Evolutionary conservation across 805 yeast species (phyloP).

Genomic region (Suhomyces sp.): DNA sequence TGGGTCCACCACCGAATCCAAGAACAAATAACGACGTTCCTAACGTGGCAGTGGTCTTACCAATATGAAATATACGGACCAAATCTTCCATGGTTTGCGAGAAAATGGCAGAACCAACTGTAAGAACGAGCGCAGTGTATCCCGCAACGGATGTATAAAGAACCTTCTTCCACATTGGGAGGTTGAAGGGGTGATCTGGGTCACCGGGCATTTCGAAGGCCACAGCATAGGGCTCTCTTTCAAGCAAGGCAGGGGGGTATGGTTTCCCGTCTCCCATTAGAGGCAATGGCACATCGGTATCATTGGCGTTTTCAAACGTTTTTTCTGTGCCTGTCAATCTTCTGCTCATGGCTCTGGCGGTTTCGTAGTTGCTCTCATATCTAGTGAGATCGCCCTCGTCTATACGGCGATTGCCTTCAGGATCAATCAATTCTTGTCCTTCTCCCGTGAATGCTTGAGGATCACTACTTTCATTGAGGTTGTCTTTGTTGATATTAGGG

Average conservation of each 20-base stretch:
- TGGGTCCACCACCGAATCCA: conserved; percentile 92
- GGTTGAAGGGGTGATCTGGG: conserved; percentile 78
- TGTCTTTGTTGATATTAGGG: conserved; percentile 2
- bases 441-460: conserved; percentile 12
- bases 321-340: conserved; percentile 21
- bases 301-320: conserved; percentile 18
- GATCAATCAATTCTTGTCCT: not conserved
- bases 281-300: conserved; percentile 32
- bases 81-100: conserved; percentile 57
- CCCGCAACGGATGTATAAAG: conserved; percentile 26
- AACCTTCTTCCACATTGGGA: conserved; percentile 30
- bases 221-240: conserved; percentile 57
- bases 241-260: conserved; percentile 61
- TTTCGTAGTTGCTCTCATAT: conserved; percentile 20
- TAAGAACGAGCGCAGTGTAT: conserved; percentile 26
- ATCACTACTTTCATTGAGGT: conserved; percentile 4
- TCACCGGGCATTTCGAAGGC: conserved; percentile 76
- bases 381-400: conserved; percentile 21
- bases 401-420: conserved; percentile 5
- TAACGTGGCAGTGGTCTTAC: conserved; percentile 65
- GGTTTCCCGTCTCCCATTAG: conserved; percentile 65
- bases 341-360: conserved; percentile 20
- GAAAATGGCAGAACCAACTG: conserved; percentile 43
- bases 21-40: conserved; percentile 81
- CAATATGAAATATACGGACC: conserved; percentile 54